Evolutionary conservation across 2,329 filamentous ascomycete genomes (phyloP), one percentile per base, ranked within the genome.

Genomic region (Alternaria arborescens): DNA sequence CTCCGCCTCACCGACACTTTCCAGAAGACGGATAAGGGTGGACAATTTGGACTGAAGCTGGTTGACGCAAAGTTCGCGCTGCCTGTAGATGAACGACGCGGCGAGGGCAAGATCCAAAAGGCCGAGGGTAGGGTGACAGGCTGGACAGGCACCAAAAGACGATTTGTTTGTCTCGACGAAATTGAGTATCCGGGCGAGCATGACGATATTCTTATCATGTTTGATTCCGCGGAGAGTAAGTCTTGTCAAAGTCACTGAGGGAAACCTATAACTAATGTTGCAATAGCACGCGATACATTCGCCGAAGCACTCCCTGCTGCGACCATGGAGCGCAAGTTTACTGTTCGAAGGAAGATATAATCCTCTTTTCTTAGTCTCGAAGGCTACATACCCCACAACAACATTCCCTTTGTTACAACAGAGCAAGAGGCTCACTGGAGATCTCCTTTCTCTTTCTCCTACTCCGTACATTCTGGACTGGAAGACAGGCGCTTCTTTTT

Each of bases 11-110:
- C 92, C 1, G 94, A 97, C 74, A 85, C 89, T 0, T 94, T 94
- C 71, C 93, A 97, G 79, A 86, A 78, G 52, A 71, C 75, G 16
- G 82, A 83, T 55, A 82, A 81, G 66, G 70, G 72, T 22, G 74
- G 78, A 4, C 94, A 93, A 75, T 86, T 86, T 34, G 89, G 89
- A 8, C 81, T 97, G 58, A 91, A 90, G 75, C 87, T 97, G 64
- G 90, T 94, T 26, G 94, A 97, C 75, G 93, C 93, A 62, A 97
- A 97, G 77, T 97, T 97, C 71, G 90, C 92, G 3, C 82, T 97
- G 55, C 93, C 93, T 5, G 89, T 83, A 58, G 79, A 80, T 54
- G 80, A 81, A 41, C 77, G 81, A 18, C 81, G 85, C 52, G 80
- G 81, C 4, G 77, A 85, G 62, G 78, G 76, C 38, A 88, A 71